Conservation (phyloP, 2,329 filamentous ascomycete species). For the Pyrenochaeta sp. region DNA sequence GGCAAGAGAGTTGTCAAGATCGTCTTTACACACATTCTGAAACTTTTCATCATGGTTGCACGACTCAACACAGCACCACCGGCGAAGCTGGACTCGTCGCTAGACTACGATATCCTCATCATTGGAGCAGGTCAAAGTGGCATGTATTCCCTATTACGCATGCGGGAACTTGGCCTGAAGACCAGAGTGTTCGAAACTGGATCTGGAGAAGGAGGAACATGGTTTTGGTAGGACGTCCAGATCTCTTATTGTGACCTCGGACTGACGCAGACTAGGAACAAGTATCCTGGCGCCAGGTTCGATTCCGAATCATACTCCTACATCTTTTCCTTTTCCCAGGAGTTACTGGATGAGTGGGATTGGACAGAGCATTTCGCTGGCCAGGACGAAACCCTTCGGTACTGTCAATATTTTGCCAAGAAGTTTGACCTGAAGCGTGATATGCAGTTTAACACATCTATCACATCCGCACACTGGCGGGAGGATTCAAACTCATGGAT, state of each 20-base stretch:
- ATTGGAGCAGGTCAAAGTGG: conserved; percentile 48
- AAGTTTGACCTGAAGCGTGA: conserved; percentile 52
- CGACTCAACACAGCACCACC: conserved; percentile 10
- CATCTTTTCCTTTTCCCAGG: conserved; percentile 54
- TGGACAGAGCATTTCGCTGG: conserved; percentile 49
- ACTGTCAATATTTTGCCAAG: conserved; percentile 59
- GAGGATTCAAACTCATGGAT: conserved; percentile 28
- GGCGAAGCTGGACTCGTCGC: conserved; percentile 19
- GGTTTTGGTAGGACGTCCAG: conserved; percentile 38
- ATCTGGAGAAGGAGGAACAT: conserved; percentile 48
- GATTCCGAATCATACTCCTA: conserved; percentile 60
- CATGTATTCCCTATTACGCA: conserved; percentile 46
- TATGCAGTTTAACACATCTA: conserved; percentile 33
- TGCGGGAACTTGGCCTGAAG: conserved; percentile 43
- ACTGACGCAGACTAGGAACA: conserved; percentile 49
- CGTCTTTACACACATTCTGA: background rate
- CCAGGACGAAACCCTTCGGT: conserved; percentile 58
- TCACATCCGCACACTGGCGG: conserved; percentile 21
- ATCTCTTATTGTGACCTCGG: background rate
- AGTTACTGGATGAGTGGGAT: conserved; percentile 54
- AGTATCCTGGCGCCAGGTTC: conserved; percentile 58
- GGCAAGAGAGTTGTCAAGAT: background rate
- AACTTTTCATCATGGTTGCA: conserved; percentile 21
- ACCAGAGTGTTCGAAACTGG: conserved; percentile 43
- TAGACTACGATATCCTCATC: conserved; percentile 36